Evolutionary conservation across 768 basidiomycete species (phyloP), one percentile per base, ranked within the genome.

Genomic region (Phlebiopsis gigantea): DNA sequence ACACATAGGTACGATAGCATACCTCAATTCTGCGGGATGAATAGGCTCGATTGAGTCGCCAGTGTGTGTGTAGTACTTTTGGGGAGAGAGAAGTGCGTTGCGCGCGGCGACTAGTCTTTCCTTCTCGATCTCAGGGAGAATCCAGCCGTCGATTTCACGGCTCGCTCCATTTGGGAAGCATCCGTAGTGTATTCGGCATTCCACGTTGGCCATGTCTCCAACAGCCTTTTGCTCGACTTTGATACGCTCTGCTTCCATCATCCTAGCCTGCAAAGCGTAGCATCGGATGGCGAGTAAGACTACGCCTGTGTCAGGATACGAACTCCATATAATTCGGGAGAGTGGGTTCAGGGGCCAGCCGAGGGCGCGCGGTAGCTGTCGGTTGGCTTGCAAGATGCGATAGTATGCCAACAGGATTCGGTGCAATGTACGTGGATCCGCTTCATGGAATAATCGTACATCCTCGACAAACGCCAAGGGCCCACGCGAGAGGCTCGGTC

Each of bases 331-430:
- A 3, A 85, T 68, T 17, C 59, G 52, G 26, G 76, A 74, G 9
- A 85, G 68, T 5, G 74, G 69, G 0, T 71, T 65, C 14, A 73
- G 52, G 2, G 81, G 68, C 93, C 93, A 96, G 30, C 71, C 63
- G n/a, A 84, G 71, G 15, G 80, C 71, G 15, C 65, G 58, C 2
- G 91, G 85, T 19, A 94, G 77, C 59, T 82, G 74, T 15, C 84
- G 83, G 67, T 90, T 93, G 22, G 83, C 83, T 65, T 79, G 77
- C 17, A 94, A 75, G 48, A 96, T 78, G 39, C 94, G 85, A 66
- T 89, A 89, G 65, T 94, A 91, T 0, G 89, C 81, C 44, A 96
- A 75, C 29, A 97, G 78, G 0, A 88, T 69, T 49, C 76, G 75
- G 22, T 94, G 90, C 12, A 94, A 71, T n/a, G 78, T 76, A 19